phyloP scores from a whole-genome alignment of 2,329 filamentous ascomycete genomes.

The Mycogone perniciosa region DNA sequence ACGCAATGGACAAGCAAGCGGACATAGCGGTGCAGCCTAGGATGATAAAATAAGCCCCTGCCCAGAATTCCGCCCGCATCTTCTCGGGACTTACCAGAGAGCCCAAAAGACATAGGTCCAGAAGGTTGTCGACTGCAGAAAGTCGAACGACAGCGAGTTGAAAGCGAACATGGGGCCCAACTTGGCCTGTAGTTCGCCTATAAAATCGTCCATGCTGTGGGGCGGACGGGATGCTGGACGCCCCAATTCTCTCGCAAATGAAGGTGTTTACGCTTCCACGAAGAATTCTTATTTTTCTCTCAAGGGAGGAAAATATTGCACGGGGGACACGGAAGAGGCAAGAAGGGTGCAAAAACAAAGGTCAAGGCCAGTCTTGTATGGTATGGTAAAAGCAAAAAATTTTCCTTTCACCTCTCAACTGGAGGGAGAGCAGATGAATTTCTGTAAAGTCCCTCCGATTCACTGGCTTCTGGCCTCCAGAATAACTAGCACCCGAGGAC shows the following conservation, averaged over 20 bases:
- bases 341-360: background rate
- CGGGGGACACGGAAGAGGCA: background rate
- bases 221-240: constrained; percentile 3
- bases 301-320: background rate
- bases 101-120: constrained; percentile 39
- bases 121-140: constrained; percentile 39
- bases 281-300: background rate
- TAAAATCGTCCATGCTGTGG: constrained; percentile 11
- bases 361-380: background rate
- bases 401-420: background rate
- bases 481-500: too few relatives aligned
- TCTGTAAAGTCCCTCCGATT: too few relatives aligned
- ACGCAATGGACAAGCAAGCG: constrained; percentile 78
- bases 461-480: too few relatives aligned
- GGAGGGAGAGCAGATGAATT: background rate
- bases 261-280: constrained; percentile 7
- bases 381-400: background rate
- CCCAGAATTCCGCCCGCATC: constrained; percentile 9
- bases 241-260: constrained; percentile 4
- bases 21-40: constrained; percentile 79
- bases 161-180: constrained; percentile 7
- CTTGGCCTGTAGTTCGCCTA: constrained; percentile 8
- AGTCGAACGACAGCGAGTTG: constrained; percentile 18
- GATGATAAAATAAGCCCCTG: background rate
- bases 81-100: constrained; percentile 40